Evolutionary conservation across 331 rosid species (phyloP), one percentile per base, ranked within the genome.

Genomic region (Rosa hybrid): DNA sequence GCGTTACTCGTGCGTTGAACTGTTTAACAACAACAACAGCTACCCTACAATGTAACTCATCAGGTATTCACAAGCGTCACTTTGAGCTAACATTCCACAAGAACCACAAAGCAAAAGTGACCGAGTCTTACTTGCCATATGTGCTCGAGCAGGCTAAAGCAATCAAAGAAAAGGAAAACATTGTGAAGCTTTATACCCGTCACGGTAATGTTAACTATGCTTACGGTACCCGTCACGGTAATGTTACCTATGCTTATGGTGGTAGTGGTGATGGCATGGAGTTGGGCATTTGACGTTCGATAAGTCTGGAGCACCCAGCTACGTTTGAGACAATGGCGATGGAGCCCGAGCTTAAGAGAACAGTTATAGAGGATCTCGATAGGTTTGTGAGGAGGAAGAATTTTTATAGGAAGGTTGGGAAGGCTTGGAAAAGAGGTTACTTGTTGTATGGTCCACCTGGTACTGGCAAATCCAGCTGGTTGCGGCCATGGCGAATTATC

Each of bases 261-360:
- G 62, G 62, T 54, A 23, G 25, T 20, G 23, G 4, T 81, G 25
- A 49, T 77, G 45, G 27, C 23, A 17, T 30, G 65, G 75, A 82
- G 83, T 14, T 20, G 8, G 6, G 49, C 59, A 17, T 13, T 4
- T 85, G 85, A 85, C 70, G 85, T 23, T 78, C 71, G 16, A 44
- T 81, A 21, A 57, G 73, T 68, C 59, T 85, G 62, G 81, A 85
- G 41, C 88, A 85, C 72, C 88, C 83, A 2, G 42, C 88, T 20
- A 85, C 77, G 25, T 85, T 85, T 44, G 85, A 85, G 8, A 81
- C 85, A 12, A 27, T 85, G 63, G 85, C 88, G 12, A 81, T 81
- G 85, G 88, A 85, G 7, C 85, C 85, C 1, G 69, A 49, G 16
- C 12, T 74, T n/a, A 85, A 85, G 81, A 73, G 48, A 25, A 48